A percentile compares a stretch with the other conserved stretches of the same genome.
phyloP scores from a whole-genome alignment of 176 grass and related monocot species.

The Raddia distichophylla region DNA sequence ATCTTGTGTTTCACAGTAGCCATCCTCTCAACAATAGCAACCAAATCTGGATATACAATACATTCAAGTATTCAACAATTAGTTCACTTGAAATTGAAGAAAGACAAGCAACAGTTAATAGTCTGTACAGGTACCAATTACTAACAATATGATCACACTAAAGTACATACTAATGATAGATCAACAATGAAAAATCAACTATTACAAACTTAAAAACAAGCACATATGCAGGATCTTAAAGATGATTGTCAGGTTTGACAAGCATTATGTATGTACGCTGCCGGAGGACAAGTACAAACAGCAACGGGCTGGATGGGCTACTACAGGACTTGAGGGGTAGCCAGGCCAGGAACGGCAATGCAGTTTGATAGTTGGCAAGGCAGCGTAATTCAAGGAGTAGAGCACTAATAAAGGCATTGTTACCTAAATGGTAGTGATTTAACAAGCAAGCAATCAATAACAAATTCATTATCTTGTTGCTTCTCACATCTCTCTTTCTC shows the following conservation, averaged over 20 bases:
- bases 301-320: no score
- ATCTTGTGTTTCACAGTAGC: slow-evolving; percentile 69
- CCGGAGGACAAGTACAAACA: no score
- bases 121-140: background rate
- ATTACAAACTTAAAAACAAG: background rate
- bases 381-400: no score
- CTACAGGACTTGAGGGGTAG: no score
- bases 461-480: no score
- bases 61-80: background rate
- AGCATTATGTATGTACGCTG: no score
- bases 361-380: no score
- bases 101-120: slow-evolving; percentile 9
- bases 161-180: background rate
- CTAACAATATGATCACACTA: background rate
- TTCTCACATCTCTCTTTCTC: no score
- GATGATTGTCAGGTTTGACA: background rate
- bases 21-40: slow-evolving; percentile 75
- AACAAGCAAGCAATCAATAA: no score
- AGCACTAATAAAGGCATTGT: no score
- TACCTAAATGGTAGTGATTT: no score
- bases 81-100: background rate
- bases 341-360: no score
- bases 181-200: background rate
- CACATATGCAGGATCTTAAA: background rate
- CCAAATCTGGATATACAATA: slow-evolving; percentile 55